Percentiles rank a stretch among this genome's conserved stretches.
These are phyloP conservation scores for Ophidiomyces ophidiicola DNA, from an alignment of 2,329 filamentous ascomycete genomes.

Conservation along the genomic window DNA sequence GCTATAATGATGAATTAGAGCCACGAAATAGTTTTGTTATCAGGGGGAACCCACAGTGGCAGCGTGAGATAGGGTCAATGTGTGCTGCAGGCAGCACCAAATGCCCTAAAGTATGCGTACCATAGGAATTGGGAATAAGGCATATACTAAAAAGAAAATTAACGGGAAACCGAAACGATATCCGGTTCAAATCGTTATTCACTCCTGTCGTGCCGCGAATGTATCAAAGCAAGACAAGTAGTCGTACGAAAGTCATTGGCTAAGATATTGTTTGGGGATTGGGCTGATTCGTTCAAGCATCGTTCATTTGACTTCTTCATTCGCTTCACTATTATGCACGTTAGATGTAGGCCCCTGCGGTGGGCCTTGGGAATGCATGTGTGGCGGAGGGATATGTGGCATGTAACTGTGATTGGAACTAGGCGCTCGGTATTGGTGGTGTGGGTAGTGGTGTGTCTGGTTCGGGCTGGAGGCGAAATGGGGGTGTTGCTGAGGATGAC, in stretches of 20 bases:
- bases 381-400: slow-evolving; percentile 34
- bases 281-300: background rate
- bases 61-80: too few species aligned
- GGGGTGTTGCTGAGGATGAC: slow-evolving; percentile 48
- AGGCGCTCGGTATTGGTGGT: slow-evolving; percentile 43
- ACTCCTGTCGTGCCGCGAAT: background rate
- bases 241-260: background rate
- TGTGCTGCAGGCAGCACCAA: too few species aligned
- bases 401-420: slow-evolving; percentile 46
- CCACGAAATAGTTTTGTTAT: too few species aligned
- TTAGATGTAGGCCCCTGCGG: slow-evolving; percentile 24
- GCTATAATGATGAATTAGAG: too few species aligned
- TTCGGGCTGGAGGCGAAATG: slow-evolving; percentile 56
- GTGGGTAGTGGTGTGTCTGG: slow-evolving; percentile 50
- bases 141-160: slow-evolving; percentile 3
- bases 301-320: slow-evolving; percentile 41
- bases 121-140: background rate
- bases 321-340: slow-evolving; percentile 32
- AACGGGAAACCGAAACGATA: slow-evolving; percentile 9
- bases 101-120: background rate
- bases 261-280: background rate
- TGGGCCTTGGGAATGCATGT: slow-evolving; percentile 22
- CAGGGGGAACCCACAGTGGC: too few species aligned
- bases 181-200: slow-evolving; percentile 4
- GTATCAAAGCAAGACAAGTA: slow-evolving; percentile 1